Conservation (phyloP, 768 basidiomycete genomes). For the Chalciporus pseudorubinellus region DNA sequence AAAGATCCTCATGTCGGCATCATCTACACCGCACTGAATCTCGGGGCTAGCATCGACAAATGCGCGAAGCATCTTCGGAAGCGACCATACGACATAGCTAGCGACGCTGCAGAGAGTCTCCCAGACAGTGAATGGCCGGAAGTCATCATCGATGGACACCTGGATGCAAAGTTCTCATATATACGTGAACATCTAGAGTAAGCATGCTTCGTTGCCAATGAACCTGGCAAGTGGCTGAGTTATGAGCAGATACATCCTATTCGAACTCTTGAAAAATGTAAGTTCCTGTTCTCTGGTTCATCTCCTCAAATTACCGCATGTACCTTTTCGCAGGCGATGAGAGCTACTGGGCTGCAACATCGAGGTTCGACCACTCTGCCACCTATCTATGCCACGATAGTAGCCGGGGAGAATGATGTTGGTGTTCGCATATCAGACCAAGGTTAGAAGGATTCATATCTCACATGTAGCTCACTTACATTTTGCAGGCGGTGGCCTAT, state of each 20-base stretch:
- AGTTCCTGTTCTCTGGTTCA: constrained; percentile 21
- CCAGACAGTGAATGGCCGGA: constrained; percentile 50
- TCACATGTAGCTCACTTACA: constrained; percentile 4
- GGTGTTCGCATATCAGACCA: constrained; percentile 88
- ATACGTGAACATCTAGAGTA: constrained; percentile 87
- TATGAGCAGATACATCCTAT: constrained; percentile 68
- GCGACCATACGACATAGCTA: constrained; percentile 45
- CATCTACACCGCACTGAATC: constrained; percentile 73
- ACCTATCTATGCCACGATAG: constrained; percentile 73
- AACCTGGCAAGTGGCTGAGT: neutral
- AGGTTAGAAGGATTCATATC: constrained; percentile 43
- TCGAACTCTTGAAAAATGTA: constrained; percentile 89
- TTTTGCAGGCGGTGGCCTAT: constrained; percentile 67
- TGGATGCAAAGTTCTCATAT: constrained; percentile 71
- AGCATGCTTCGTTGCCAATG: constrained; percentile 21
- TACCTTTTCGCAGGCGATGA: constrained; percentile 54
- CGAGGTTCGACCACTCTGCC: constrained; percentile 44
- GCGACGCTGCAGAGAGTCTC: constrained; percentile 30
- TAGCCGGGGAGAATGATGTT: constrained; percentile 69
- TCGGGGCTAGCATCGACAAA: constrained; percentile 67
- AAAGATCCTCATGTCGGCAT: constrained; percentile 72
- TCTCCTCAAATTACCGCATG: neutral
- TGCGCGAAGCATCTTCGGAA: constrained; percentile 58
- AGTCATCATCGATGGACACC: constrained; percentile 70
- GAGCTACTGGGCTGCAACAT: constrained; percentile 60